A percentile compares a stretch with the other conserved stretches of the same genome.
Evolutionary conservation across 768 basidiomycete species (phyloP).

Genomic region (Pleurotus citrinopileatus): DNA sequence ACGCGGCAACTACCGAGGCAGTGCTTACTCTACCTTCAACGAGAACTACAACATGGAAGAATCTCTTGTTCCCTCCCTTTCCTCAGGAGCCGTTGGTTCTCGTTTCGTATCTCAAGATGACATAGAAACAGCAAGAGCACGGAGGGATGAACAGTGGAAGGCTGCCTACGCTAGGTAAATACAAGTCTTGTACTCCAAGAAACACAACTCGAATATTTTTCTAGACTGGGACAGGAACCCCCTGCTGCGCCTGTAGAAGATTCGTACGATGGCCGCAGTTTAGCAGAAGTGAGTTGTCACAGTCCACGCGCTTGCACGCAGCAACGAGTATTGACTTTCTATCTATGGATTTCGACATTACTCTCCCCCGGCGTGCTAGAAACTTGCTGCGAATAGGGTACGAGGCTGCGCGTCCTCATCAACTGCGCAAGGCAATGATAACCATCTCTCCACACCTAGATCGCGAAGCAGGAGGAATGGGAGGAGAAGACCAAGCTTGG

Average conservation of each 20-base stretch:
- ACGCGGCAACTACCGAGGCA: too few species aligned
- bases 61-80: slow-evolving; percentile 64
- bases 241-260: slow-evolving; percentile 76
- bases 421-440: slow-evolving; percentile 15
- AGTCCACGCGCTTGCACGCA: slow-evolving; percentile 1
- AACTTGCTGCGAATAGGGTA: slow-evolving; percentile 88
- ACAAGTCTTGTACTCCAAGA: slow-evolving; percentile 4
- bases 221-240: slow-evolving; percentile 80
- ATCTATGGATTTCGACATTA: slow-evolving; percentile 39
- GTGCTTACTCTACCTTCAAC: not conserved
- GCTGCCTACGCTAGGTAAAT: slow-evolving; percentile 79
- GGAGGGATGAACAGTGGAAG: slow-evolving; percentile 84
- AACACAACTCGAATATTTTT: slow-evolving; percentile 11
- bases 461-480: slow-evolving; percentile 92
- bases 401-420: slow-evolving; percentile 17
- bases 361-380: slow-evolving; percentile 41
- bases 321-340: slow-evolving; percentile 42
- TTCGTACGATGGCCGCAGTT: slow-evolving; percentile 77
- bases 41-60: slow-evolving; percentile 49
- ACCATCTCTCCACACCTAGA: slow-evolving; percentile 35
- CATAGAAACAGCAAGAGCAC: slow-evolving; percentile 66
- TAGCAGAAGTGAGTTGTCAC: slow-evolving; percentile 74
- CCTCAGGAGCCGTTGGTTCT: slow-evolving; percentile 71
- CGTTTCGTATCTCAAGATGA: slow-evolving; percentile 83
- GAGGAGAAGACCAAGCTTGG: slow-evolving; percentile 84